Evolutionary conservation across 371 early-diverging fungal species (phyloP), one percentile per base, ranked within the genome.

Genomic region (Rhizopus microsporus): DNA sequence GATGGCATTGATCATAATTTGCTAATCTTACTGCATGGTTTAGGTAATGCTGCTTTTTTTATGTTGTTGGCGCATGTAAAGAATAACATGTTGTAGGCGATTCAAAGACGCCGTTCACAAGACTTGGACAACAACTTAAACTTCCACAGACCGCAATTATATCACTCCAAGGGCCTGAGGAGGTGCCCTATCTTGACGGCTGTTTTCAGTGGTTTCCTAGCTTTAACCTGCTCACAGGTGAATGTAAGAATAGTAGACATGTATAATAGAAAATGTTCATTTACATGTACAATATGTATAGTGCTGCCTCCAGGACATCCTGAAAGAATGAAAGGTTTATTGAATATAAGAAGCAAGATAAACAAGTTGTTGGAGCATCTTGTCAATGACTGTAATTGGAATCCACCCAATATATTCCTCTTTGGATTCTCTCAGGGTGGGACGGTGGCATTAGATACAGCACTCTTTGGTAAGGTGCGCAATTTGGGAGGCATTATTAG

Each of bases 361-460:
- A 45, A 61, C 12, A 75, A 72, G 37, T 54, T 85, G 5, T 34
- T 74, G 4, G 56, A 67, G 4, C 83, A 85, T 52, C 55, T 80
- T 9, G 60, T 75, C n/a, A 45, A 67, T 5, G 55, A 80, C 23
- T 81, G 78, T 56, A 68, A 69, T 10, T 85, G 76, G 51, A 62
- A 67, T 9, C 61, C 77, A 3, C 65, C 74, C 29, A 66, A 75
- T 12, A 82, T 89, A 43, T 78, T 83, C 38, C 54, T 91, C 4
- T 83, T 91, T 65, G 91, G 91, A 0, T 91, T 91, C 65, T 84
- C 88, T 1, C 89, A 91, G 52, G 91, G 91, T 42, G 91, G 81
- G 0, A 73, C 80, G 1, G 78, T 84, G 10, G 89, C 88, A 15
- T 56, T 91, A 53, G 88, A 89, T 62, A 16, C 81, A 9, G 85